phyloP scores from a whole-genome alignment of 352 stramenopile species.

The Phytopythium vexans region DNA sequence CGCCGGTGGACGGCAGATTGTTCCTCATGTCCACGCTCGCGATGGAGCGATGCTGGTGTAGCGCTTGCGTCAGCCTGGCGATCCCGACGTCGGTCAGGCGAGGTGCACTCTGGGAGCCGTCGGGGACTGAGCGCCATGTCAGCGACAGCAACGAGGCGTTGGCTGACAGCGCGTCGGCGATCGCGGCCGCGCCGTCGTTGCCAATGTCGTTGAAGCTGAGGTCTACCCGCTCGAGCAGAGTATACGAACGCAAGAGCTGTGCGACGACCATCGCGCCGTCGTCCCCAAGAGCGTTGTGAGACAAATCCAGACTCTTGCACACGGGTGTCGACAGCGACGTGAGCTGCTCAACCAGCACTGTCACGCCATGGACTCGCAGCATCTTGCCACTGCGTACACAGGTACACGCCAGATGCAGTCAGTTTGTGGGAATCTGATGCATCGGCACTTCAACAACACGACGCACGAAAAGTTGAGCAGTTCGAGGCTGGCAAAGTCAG shows the following conservation, averaged over 20 bases:
- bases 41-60: slow-evolving; percentile 35
- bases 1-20: slow-evolving; percentile 27
- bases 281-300: slow-evolving; percentile 51
- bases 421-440: no score
- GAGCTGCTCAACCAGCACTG: slow-evolving; percentile 44
- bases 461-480: slow-evolving; percentile 23
- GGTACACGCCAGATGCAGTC: not conserved
- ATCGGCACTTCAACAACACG: not conserved
- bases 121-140: slow-evolving; percentile 40
- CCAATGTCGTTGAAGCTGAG: slow-evolving; percentile 79
- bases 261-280: slow-evolving; percentile 49
- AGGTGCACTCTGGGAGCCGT: slow-evolving; percentile 25
- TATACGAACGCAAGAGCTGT: slow-evolving; percentile 28
- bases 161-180: slow-evolving; percentile 36
- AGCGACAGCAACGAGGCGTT: slow-evolving; percentile 51
- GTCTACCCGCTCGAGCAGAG: slow-evolving; percentile 39
- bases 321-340: slow-evolving; percentile 2
- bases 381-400: slow-evolving; percentile 18
- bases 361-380: slow-evolving; percentile 47
- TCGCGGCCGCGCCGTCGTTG: slow-evolving; percentile 31
- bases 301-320: slow-evolving; percentile 46
- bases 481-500: slow-evolving; percentile 35
- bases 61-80: slow-evolving; percentile 21
- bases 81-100: slow-evolving; percentile 45
- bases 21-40: slow-evolving; percentile 49